Conservation (phyloP, 768 basidiomycete genomes). For the Trametes cingulata region DNA sequence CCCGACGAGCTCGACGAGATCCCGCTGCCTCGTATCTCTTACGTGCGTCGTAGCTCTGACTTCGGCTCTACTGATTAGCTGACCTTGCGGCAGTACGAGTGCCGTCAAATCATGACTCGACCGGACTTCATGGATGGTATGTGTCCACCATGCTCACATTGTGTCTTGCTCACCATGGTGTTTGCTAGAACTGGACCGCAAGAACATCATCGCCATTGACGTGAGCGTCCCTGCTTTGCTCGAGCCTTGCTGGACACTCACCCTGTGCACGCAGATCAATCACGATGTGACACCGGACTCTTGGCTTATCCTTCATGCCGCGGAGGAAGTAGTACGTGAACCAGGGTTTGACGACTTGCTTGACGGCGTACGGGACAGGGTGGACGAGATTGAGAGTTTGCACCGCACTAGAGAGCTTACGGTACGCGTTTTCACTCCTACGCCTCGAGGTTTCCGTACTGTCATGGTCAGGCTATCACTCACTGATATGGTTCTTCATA, state of each 20-base stretch:
- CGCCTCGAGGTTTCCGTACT: not conserved
- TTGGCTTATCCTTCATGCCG: conserved; percentile 71
- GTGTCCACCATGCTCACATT: conserved; percentile 13
- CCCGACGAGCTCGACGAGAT: conserved; percentile 43
- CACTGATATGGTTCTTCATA: conserved; percentile 17
- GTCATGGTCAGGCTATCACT: not conserved
- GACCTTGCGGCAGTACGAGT: conserved; percentile 51
- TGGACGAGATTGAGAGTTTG: conserved; percentile 86
- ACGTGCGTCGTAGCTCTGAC: conserved; percentile 41
- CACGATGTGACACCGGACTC: conserved; percentile 83
- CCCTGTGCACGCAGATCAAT: conserved; percentile 47
- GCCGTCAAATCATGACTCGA: conserved; percentile 81
- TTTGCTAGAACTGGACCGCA: conserved; percentile 59
- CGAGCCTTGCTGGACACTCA: not conserved
- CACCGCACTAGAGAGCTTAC: conserved; percentile 79
- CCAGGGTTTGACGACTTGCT: conserved; percentile 81
- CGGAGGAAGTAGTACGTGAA: conserved; percentile 66
- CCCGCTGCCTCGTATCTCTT: conserved; percentile 63
- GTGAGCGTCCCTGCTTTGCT: conserved; percentile 39
- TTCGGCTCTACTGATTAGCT: conserved; percentile 3
- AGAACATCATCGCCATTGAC: conserved; percentile 79
- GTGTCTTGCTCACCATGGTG: not conserved
- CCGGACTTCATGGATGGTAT: conserved; percentile 79
- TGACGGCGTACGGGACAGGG: conserved; percentile 68
- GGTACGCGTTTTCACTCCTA: conserved; percentile 40